These are phyloP conservation scores for Vicia faba DNA, from an alignment of 306 rosid genomes.

Conservation along the genomic window DNA sequence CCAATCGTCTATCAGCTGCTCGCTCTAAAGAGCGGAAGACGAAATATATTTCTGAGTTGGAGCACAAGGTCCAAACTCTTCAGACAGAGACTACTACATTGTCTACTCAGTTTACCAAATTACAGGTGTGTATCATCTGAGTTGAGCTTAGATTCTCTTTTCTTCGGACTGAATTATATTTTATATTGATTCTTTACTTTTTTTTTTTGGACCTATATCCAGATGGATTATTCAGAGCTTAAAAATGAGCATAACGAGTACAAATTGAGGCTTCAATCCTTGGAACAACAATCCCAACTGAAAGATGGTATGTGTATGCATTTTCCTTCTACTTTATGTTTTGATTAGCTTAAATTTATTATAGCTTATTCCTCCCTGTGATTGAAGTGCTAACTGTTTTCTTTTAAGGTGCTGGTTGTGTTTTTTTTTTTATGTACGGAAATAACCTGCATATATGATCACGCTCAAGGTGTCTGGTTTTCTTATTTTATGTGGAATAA, in stretches of 20 bases:
- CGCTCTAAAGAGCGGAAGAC: constrained; percentile 84
- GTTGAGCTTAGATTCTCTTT: constrained; percentile 33
- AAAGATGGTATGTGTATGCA: constrained; percentile 63
- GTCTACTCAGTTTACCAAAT: constrained; percentile 69
- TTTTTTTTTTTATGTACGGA: neutral
- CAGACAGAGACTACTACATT: constrained; percentile 83
- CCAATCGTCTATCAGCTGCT: constrained; percentile 91
- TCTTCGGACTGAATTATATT: neutral
- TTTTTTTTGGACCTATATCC: constrained; percentile 23
- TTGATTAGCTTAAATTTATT: constrained; percentile 30
- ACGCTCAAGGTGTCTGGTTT: constrained; percentile 4
- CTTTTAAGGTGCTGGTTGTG: constrained; percentile 4
- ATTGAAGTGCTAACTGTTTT: neutral
- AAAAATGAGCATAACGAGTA: constrained; percentile 71
- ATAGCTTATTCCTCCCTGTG: neutral
- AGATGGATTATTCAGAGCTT: constrained; percentile 66
- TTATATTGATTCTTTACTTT: constrained; percentile 1
- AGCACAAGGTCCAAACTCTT: constrained; percentile 89
- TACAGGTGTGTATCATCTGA: constrained; percentile 58
- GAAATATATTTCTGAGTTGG: constrained; percentile 76
- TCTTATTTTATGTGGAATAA: constrained; percentile 3
- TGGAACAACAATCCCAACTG: constrained; percentile 83
- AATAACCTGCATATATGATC: constrained; percentile 13
- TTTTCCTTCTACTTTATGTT: constrained; percentile 31
- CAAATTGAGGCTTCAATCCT: constrained; percentile 83